These are phyloP conservation scores for Solanum neorickii DNA, from an alignment of 257 asterid genomes.

Conservation along the genomic window DNA sequence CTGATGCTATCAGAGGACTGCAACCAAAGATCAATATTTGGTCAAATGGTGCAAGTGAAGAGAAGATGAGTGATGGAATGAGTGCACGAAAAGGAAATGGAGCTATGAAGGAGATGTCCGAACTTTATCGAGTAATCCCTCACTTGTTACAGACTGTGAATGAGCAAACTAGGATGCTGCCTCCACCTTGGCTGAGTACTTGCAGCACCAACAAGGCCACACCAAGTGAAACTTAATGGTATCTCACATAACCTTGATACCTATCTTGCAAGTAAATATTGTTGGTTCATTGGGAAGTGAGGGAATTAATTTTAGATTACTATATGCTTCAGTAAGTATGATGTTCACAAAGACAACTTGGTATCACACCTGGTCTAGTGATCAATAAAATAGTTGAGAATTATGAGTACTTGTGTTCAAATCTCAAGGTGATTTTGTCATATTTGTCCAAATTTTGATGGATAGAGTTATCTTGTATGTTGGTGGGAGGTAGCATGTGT, in stretches of 20 bases:
- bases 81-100: neutral
- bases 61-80: neutral
- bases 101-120: slow-evolving; percentile 45
- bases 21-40: slow-evolving; percentile 62
- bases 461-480: neutral
- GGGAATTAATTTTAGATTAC: neutral
- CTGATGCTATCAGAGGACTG: slow-evolving; percentile 35
- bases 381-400: neutral
- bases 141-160: neutral
- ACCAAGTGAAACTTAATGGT: neutral
- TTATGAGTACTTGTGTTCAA: neutral
- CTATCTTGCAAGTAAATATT: neutral
- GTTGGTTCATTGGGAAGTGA: neutral
- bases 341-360: neutral
- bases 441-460: neutral
- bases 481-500: neutral
- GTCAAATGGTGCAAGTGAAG: slow-evolving; percentile 12
- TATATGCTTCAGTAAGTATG: neutral
- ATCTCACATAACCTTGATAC: neutral
- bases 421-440: neutral
- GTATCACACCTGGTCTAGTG: neutral
- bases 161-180: slow-evolving; percentile 20
- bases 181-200: slow-evolving; percentile 46
- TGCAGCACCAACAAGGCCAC: neutral
- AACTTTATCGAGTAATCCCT: slow-evolving; percentile 26